phyloP scores from a whole-genome alignment of 345 rosid genomes.

The Citrus glauca region DNA sequence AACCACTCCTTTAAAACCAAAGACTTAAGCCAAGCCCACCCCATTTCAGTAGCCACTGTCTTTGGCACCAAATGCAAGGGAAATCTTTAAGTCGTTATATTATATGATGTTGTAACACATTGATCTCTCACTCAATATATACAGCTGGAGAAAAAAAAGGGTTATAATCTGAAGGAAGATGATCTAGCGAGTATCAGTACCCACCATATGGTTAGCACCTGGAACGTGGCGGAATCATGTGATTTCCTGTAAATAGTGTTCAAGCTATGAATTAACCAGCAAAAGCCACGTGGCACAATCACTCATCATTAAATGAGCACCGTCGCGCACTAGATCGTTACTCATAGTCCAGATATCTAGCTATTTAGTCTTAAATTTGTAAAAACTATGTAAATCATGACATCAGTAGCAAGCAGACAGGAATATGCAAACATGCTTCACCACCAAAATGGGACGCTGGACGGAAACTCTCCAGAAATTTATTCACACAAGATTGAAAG shows the following conservation, averaged over 20 bases:
- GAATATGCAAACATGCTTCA: not conserved
- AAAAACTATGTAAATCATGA: not conserved
- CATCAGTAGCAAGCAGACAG: not conserved
- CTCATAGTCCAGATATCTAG: not conserved
- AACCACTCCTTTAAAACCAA: not conserved
- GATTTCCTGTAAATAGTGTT: too few relatives aligned
- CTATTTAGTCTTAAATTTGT: not conserved
- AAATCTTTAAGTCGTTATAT: not conserved
- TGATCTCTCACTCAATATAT: not conserved
- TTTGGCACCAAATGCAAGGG: not conserved
- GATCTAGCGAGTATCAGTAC: too few relatives aligned
- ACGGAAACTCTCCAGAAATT: not conserved
- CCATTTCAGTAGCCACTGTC: not conserved
- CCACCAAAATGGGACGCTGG: not conserved
- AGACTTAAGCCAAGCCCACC: not conserved
- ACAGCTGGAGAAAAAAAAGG: not conserved
- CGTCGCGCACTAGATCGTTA: too few relatives aligned
- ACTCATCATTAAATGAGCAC: too few relatives aligned
- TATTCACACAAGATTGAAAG: not conserved
- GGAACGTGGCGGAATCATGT: too few relatives aligned
- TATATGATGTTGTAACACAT: not conserved
- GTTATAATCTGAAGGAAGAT: not conserved
- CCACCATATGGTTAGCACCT: too few relatives aligned
- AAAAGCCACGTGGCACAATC: too few relatives aligned
- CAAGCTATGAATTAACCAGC: too few relatives aligned